Percentiles rank a stretch among this genome's conserved stretches.
Conservation (phyloP, 192 early-diverging fungal genomes). For the Physocladia obscura region DNA sequence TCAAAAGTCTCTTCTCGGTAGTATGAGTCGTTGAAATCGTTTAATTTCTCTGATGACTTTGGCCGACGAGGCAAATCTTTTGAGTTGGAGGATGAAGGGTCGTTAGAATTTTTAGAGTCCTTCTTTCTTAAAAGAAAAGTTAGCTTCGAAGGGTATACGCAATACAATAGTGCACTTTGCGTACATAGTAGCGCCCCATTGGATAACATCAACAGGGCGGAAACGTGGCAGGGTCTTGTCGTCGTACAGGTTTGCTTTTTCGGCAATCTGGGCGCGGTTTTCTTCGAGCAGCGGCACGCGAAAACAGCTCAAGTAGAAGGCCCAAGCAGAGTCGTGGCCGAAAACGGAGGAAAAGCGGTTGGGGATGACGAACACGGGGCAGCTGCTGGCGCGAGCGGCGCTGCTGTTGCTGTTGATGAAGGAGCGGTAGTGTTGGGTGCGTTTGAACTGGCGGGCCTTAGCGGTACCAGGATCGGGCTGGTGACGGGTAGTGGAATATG, state of each 20-base stretch:
- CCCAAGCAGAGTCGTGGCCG: background rate
- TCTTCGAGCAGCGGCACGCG: constrained; percentile 10
- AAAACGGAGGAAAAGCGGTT: background rate
- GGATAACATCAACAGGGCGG: background rate
- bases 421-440: background rate
- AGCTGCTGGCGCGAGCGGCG: no score
- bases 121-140: background rate
- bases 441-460: background rate
- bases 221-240: background rate
- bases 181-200: background rate
- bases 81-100: background rate
- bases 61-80: background rate
- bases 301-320: background rate
- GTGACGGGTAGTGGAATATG: background rate
- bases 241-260: background rate
- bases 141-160: background rate
- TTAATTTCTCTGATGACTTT: background rate
- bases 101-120: background rate
- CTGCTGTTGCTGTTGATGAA: background rate
- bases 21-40: background rate
- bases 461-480: no score
- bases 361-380: background rate
- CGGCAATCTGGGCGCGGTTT: background rate
- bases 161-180: background rate
- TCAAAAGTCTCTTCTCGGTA: background rate